phyloP scores from a whole-genome alignment of 441 rosid species.

The Biscutella auriculata region DNA sequence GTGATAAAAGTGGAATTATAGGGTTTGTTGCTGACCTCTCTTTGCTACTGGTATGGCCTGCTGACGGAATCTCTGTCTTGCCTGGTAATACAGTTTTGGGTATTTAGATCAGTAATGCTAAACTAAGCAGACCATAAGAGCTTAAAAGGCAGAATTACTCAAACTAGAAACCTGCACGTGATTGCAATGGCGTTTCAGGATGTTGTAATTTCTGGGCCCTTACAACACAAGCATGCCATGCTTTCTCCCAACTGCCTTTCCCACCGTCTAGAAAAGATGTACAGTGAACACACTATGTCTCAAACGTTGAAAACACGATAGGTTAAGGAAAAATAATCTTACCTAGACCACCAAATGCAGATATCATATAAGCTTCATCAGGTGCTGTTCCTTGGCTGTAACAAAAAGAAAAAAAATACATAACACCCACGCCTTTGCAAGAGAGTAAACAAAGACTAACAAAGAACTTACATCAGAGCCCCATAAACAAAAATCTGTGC shows the following conservation, averaged over 20 bases:
- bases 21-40: slow-evolving; percentile 44
- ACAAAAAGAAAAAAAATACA: slow-evolving; percentile 1
- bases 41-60: slow-evolving; percentile 43
- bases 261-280: slow-evolving; percentile 60
- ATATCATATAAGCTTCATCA: slow-evolving; percentile 91
- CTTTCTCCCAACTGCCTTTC: slow-evolving; percentile 76
- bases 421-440: slow-evolving; percentile 11
- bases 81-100: slow-evolving; percentile 35
- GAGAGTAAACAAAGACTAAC: not conserved
- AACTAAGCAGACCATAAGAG: slow-evolving; percentile 10
- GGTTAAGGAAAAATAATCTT: slow-evolving; percentile 17
- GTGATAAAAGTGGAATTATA: slow-evolving; percentile 69
- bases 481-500: slow-evolving; percentile 99
- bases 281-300: slow-evolving; percentile 12
- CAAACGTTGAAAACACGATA: not conserved
- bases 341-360: slow-evolving; percentile 97
- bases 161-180: slow-evolving; percentile 50
- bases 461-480: slow-evolving; percentile 66
- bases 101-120: slow-evolving; percentile 41
- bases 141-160: slow-evolving; percentile 2
- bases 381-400: slow-evolving; percentile 87
- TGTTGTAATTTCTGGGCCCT: slow-evolving; percentile 50
- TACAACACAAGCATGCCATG: slow-evolving; percentile 61
- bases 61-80: slow-evolving; percentile 44
- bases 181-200: slow-evolving; percentile 62